phyloP scores from a whole-genome alignment of 2,329 filamentous ascomycete genomes.

The Monosporascus sp. region DNA sequence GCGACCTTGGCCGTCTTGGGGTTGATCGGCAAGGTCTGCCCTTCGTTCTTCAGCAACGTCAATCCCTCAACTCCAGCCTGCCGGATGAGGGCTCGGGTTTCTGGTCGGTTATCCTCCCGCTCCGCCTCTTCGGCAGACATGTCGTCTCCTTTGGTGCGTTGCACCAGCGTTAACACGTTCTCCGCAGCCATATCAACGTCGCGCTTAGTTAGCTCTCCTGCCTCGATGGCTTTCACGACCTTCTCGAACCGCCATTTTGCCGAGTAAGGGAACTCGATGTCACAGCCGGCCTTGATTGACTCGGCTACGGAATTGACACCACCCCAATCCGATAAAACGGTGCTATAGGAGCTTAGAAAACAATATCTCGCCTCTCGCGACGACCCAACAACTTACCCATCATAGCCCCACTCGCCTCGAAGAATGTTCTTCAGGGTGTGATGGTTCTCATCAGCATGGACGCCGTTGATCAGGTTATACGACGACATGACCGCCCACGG shows the following conservation, averaged over 20 bases:
- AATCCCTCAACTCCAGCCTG: conserved; percentile 57
- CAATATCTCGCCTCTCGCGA: not conserved
- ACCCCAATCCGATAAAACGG: conserved; percentile 56
- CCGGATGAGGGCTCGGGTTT: conserved; percentile 56
- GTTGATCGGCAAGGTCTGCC: conserved; percentile 52
- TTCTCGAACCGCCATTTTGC: conserved; percentile 53
- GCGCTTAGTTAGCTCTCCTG: conserved; percentile 40
- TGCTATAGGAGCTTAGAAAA: conserved; percentile 26
- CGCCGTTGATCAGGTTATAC: conserved; percentile 62
- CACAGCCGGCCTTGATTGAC: conserved; percentile 49
- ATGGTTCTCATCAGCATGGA: conserved; percentile 53
- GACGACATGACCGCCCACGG: conserved; percentile 67
- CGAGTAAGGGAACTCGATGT: conserved; percentile 54
- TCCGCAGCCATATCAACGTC: conserved; percentile 55
- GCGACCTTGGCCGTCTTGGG: conserved; percentile 53
- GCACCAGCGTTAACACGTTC: conserved; percentile 54
- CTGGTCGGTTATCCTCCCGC: conserved; percentile 49
- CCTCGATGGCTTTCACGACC: conserved; percentile 45
- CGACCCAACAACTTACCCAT: conserved; percentile 38
- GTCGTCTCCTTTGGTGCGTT: conserved; percentile 56
- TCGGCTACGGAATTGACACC: conserved; percentile 52
- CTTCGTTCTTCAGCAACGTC: conserved; percentile 60
- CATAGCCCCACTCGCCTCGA: conserved; percentile 57
- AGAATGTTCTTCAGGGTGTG: conserved; percentile 52
- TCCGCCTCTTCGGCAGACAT: conserved; percentile 53